Base-by-base conservation (phyloP, 441 rosid species). In the Manihot esculenta region DNA sequence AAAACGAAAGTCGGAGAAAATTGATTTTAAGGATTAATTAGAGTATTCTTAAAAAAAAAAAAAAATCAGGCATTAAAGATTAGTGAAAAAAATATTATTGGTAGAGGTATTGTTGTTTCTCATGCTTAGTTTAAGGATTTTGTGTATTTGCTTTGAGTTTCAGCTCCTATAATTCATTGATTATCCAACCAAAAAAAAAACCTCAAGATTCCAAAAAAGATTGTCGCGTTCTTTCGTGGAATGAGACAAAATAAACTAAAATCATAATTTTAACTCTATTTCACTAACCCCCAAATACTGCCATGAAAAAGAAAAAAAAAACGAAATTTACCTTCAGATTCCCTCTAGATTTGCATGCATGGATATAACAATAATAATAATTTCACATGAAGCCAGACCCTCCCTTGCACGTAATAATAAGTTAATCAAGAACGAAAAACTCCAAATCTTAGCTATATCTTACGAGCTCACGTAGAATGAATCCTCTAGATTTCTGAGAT, bases 381-480 rank as follows among this genome's bases (percentile, higher is more conserved):
- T 20, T 20, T 62, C 62, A 62, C 68, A 42, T 53, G 23, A 53
- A 59, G 48, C 33, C 66, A 59, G 21, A 47, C 48, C 53, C 53
- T 59, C 13, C 15, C 49, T 47, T 49, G 48, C 62, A n/a, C 30
- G 30, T n/a, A n/a, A 13, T 13, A 53, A 3, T 10, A 21, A n/a
- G n/a, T n/a, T n/a, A n/a, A n/a, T n/a, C n/a, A n/a, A n/a, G n/a
- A n/a, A n/a, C n/a, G n/a, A n/a, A n/a, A n/a, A n/a, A n/a, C n/a
- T n/a, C n/a, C n/a, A n/a, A n/a, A n/a, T n/a, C n/a, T n/a, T n/a
- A n/a, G n/a, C 33, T 30, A 4, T 30, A 30, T 30, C 33, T 30
- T 30, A 30, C 33, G 33, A 30, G 4, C 33, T 4, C 33, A 30
- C 4, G 1, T 30, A 4, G 2, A 1, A 4, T 1, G 33, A 30